These are phyloP conservation scores for Globisporangium echinulatum DNA, from an alignment of 352 stramenopile genomes.

Conservation along the genomic window DNA sequence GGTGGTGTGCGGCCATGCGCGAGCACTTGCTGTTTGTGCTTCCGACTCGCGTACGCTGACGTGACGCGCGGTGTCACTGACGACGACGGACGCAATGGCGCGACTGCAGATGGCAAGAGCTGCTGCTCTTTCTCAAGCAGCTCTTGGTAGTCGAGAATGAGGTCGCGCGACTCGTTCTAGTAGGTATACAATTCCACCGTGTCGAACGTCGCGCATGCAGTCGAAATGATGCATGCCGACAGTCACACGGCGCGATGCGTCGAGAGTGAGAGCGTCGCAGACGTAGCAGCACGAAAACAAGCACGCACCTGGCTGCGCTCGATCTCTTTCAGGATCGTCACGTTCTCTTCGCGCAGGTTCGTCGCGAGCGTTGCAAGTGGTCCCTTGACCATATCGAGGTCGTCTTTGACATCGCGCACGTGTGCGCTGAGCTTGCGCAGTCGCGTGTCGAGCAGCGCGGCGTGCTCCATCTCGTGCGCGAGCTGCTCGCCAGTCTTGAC, in stretches of 20 bases:
- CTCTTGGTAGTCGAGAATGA: constrained; percentile 63
- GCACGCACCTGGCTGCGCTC: constrained; percentile 44
- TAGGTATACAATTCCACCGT: too few species aligned
- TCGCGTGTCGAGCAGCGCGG: constrained; percentile 25
- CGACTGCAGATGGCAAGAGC: constrained; percentile 6
- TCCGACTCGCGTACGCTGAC: constrained; percentile 23
- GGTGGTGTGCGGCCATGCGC: constrained; percentile 16
- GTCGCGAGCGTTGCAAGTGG: constrained; percentile 45
- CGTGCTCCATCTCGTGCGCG: constrained; percentile 27
- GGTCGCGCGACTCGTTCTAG: constrained; percentile 52
- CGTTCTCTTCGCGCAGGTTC: constrained; percentile 68
- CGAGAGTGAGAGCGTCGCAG: not conserved
- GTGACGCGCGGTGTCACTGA: constrained; percentile 5
- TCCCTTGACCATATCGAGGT: constrained; percentile 42
- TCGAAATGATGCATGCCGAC: too few species aligned
- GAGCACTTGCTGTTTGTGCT: constrained; percentile 45
- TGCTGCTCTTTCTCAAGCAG: constrained; percentile 41
- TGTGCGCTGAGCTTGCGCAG: constrained; percentile 22
- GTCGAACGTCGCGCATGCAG: too few species aligned
- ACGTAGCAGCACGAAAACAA: not conserved
- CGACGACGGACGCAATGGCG: constrained; percentile 27
- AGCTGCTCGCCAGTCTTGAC: constrained; percentile 25
- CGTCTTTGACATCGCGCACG: constrained; percentile 22
- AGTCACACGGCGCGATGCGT: too few species aligned
- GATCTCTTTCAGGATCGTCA: constrained; percentile 58